Evolutionary conservation across 352 stramenopile genomes (phyloP).

Genomic region (Phytophthora tentaculata): DNA sequence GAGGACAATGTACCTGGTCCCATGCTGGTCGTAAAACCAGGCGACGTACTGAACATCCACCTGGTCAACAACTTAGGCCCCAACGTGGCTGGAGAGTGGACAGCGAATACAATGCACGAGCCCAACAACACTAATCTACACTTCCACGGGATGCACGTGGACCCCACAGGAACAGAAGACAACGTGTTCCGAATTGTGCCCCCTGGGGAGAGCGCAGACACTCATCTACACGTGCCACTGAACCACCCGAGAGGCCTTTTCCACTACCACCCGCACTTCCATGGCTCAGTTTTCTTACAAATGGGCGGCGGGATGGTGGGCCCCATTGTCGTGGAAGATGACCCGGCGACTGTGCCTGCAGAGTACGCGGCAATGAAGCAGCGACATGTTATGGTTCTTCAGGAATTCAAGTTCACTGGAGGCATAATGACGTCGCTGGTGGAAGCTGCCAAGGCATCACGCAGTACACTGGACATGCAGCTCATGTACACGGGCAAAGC

Average conservation of each 20-base stretch:
- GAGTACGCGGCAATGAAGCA: slow-evolving; percentile 55
- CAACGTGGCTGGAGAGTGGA: slow-evolving; percentile 45
- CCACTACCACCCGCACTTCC: slow-evolving; percentile 88
- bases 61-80: slow-evolving; percentile 63
- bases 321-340: slow-evolving; percentile 69
- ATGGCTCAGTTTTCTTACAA: slow-evolving; percentile 77
- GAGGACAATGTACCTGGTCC: slow-evolving; percentile 65
- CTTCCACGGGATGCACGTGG: slow-evolving; percentile 85
- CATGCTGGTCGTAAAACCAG: slow-evolving; percentile 62
- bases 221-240: slow-evolving; percentile 56
- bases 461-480: slow-evolving; percentile 53
- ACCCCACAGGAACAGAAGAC: slow-evolving; percentile 77
- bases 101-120: slow-evolving; percentile 65
- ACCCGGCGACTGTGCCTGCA: slow-evolving; percentile 42
- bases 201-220: slow-evolving; percentile 59
- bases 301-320: slow-evolving; percentile 79
- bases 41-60: slow-evolving; percentile 67
- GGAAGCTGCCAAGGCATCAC: slow-evolving; percentile 53
- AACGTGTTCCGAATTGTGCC: slow-evolving; percentile 72
- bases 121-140: slow-evolving; percentile 86
- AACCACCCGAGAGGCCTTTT: slow-evolving; percentile 79
- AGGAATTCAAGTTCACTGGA: slow-evolving; percentile 73
- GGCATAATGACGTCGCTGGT: slow-evolving; percentile 56
- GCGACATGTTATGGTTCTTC: slow-evolving; percentile 55
- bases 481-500: slow-evolving; percentile 55